A percentile compares a stretch with the other conserved stretches of the same genome.
phyloP scores from a whole-genome alignment of 768 basidiomycete species.

The Mycena capillaripes region DNA sequence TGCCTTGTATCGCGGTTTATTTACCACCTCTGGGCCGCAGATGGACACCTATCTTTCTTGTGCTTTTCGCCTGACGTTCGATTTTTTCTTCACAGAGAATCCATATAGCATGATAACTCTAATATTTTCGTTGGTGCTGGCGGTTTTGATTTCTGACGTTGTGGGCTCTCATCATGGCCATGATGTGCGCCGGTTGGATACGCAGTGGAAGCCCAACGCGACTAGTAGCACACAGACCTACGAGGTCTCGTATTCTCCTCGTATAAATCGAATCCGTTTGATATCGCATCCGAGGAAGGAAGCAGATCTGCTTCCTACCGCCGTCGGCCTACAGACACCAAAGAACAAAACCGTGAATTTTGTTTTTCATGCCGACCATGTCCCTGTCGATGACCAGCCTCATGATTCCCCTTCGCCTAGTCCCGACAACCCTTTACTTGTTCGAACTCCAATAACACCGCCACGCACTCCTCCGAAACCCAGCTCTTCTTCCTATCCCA shows the following conservation, averaged over 20 bases:
- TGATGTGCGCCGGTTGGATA: neutral
- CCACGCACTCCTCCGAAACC: constrained; percentile 10
- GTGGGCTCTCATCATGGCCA: constrained; percentile 20
- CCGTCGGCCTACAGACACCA: neutral
- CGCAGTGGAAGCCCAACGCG: neutral
- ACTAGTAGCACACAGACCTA: neutral
- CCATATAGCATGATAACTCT: constrained; percentile 24
- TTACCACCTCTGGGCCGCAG: constrained; percentile 37
- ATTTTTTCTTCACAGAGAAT: constrained; percentile 56
- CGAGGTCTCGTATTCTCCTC: constrained; percentile 1
- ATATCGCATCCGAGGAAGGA: neutral
- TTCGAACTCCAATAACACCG: constrained; percentile 5
- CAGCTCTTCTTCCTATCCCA: neutral
- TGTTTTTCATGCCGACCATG: neutral
- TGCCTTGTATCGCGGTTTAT: constrained; percentile 53
- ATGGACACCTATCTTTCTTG: constrained; percentile 59
- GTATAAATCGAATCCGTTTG: constrained; percentile 1
- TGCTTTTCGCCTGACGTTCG: constrained; percentile 57
- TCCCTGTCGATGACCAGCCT: neutral
- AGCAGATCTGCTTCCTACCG: neutral
- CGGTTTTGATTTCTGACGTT: constrained; percentile 28
- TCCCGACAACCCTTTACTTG: neutral
- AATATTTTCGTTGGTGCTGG: constrained; percentile 23
- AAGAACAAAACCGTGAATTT: neutral
- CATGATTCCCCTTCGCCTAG: neutral